Base-by-base conservation (phyloP, 345 rosid genomes). In the Gossypium herbaceum region DNA sequence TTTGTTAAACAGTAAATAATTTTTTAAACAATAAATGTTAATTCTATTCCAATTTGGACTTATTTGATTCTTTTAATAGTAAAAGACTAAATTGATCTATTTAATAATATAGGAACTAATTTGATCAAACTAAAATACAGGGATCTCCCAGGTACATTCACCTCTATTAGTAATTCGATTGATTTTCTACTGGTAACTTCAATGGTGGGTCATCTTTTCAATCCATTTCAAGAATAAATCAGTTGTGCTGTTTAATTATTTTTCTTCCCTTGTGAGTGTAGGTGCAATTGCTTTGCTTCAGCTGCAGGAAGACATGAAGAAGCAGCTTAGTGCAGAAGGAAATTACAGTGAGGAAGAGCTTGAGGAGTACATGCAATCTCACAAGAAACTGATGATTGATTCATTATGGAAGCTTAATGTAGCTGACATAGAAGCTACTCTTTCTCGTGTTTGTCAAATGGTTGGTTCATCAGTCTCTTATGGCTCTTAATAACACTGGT, bases 361-460 rank as follows among this genome's bases (percentile, higher is more conserved):
- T 81, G 98, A 93, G 86, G 89, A 82, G 70, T 95, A 93, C 70
- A 82, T 93, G 85, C 88, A 87, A 76, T 80, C 98, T 72, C 93
- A 93, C 84, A 95, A 95, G 79, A 89, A 94, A 77, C 80, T 91
- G 87, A 93, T 93, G 99, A 87, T 85, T 75, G 98, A 93, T 87
- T 95, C 98, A 20, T 82, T 93, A 67, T 95, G 99, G 99, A 95
- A 95, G 83, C 98, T 95, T 77, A 95, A 95, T n/a, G 98, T 95
- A 61, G 97, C 99, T 44, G 99, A 95, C 78, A 95, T 95, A 13
- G 99, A 95, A 85, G 93, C 89, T 64, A 95, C 98, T 45, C 98
- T 95, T 79, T 91, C 87, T 77, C 94, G 83, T 65, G 98, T 95
- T 85, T 95, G 98, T 85, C 98, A 90, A 81, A 94, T 93, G 98